Percentiles rank a stretch among this genome's conserved stretches.
Conservation (phyloP, 2,329 filamentous ascomycete genomes). For the Cladosporium sp. region DNA sequence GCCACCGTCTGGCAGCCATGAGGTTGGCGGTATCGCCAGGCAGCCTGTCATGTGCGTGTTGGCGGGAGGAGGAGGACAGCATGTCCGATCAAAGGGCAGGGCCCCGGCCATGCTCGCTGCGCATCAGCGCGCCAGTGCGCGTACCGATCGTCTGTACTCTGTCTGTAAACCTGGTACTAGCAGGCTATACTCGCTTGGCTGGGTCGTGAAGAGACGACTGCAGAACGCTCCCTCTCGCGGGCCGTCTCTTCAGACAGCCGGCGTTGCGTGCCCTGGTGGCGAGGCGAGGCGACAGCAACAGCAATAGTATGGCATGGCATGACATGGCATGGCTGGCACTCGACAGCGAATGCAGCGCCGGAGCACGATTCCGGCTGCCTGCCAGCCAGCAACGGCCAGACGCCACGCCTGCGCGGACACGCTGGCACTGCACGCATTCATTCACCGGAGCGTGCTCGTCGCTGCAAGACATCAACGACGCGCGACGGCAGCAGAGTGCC, state of each 20-base stretch:
- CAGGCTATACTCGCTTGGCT: background rate
- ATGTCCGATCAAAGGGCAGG: background rate
- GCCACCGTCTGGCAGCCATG: background rate
- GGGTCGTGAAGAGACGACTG: background rate
- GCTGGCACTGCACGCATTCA: constrained; percentile 5
- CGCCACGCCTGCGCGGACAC: background rate
- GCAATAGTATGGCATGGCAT: too few species aligned
- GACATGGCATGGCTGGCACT: background rate
- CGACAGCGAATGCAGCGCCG: background rate
- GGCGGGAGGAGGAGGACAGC: background rate
- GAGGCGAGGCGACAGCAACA: too few species aligned
- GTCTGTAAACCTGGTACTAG: too few species aligned
- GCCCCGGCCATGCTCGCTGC: constrained; percentile 7
- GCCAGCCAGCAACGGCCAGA: background rate
- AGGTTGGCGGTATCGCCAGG: background rate
- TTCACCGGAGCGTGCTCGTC: constrained; percentile 6
- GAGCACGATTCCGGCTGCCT: background rate
- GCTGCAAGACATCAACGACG: constrained; percentile 7
- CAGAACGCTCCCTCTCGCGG: background rate
- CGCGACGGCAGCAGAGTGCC: constrained; percentile 1
- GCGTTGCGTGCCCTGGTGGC: too few species aligned
- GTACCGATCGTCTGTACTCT: constrained; percentile 10
- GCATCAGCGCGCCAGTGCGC: background rate
- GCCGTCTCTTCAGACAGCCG: background rate
- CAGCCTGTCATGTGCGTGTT: background rate